These are phyloP conservation scores for Cucurbita maxima DNA, from an alignment of 306 rosid species.

Conservation along the genomic window DNA sequence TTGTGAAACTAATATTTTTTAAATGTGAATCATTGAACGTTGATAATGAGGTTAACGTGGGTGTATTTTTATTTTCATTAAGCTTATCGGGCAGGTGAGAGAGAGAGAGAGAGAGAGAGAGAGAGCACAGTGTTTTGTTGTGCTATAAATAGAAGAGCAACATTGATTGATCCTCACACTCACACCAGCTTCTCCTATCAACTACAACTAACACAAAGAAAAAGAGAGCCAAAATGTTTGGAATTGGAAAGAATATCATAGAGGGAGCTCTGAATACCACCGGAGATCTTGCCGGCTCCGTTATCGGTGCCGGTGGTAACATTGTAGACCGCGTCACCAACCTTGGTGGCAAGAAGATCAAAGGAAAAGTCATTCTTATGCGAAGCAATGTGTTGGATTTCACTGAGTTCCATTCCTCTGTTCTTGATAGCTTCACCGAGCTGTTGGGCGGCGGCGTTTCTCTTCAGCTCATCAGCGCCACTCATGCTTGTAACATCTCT, in stretches of 20 bases:
- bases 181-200: not conserved
- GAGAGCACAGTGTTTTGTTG: not conserved
- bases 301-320: not conserved
- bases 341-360: conserved; percentile 6
- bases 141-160: not conserved
- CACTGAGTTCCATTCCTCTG: conserved; percentile 30
- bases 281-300: not conserved
- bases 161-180: not conserved
- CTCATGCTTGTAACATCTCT: not conserved
- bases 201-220: not conserved
- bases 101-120: not conserved
- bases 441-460: conserved; percentile 37
- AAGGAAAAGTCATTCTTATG: conserved; percentile 54
- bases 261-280: not conserved
- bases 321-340: not conserved
- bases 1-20: no score
- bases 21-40: not conserved
- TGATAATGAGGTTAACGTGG: not conserved
- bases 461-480: conserved; percentile 35
- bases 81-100: no score
- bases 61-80: not conserved
- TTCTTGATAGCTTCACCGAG: conserved; percentile 45
- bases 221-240: not conserved
- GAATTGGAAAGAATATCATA: not conserved
- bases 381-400: conserved; percentile 66